phyloP scores from a whole-genome alignment of 2,329 filamentous ascomycete genomes.

The Fusarium sp. region DNA sequence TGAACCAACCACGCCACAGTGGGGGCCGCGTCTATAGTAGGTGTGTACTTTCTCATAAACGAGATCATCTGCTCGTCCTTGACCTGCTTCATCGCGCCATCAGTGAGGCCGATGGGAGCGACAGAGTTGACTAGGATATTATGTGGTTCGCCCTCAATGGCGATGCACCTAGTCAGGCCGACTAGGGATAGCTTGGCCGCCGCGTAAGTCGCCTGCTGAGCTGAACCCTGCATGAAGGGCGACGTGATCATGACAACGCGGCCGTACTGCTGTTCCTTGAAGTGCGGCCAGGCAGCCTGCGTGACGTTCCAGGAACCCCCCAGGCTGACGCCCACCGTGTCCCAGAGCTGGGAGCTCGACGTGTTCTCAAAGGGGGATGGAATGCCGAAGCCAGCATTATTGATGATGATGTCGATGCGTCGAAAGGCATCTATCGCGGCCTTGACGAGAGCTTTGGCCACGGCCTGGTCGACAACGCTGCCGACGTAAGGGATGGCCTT shows the following conservation, averaged over 20 bases:
- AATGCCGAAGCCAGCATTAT: slow-evolving; percentile 8
- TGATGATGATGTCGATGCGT: slow-evolving; percentile 6
- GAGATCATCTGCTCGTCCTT: background rate
- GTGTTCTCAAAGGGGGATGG: background rate
- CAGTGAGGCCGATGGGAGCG: background rate
- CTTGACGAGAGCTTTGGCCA: background rate
- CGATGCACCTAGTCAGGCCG: background rate
- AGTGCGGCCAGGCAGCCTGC: slow-evolving; percentile 11
- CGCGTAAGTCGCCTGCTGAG: slow-evolving; percentile 14
- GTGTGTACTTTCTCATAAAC: background rate
- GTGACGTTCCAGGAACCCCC: slow-evolving; percentile 8
- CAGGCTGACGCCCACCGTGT: slow-evolving; percentile 4
- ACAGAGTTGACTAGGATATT: slow-evolving; percentile 16
- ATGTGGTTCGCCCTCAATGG: slow-evolving; percentile 5
- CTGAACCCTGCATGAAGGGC: slow-evolving; percentile 4
- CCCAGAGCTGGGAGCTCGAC: background rate
- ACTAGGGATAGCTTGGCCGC: slow-evolving; percentile 11
- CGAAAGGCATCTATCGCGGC: slow-evolving; percentile 4
- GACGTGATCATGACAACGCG: slow-evolving; percentile 20
- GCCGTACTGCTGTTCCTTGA: slow-evolving; percentile 12
- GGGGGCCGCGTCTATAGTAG: background rate
- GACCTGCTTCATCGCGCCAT: background rate
- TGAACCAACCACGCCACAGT: slow-evolving; percentile 1
- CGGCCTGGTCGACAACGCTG: background rate
- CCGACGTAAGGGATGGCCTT: background rate